These are phyloP conservation scores for Alternaria longipes DNA, from an alignment of 2,329 filamentous ascomycete species.

Conservation along the genomic window DNA sequence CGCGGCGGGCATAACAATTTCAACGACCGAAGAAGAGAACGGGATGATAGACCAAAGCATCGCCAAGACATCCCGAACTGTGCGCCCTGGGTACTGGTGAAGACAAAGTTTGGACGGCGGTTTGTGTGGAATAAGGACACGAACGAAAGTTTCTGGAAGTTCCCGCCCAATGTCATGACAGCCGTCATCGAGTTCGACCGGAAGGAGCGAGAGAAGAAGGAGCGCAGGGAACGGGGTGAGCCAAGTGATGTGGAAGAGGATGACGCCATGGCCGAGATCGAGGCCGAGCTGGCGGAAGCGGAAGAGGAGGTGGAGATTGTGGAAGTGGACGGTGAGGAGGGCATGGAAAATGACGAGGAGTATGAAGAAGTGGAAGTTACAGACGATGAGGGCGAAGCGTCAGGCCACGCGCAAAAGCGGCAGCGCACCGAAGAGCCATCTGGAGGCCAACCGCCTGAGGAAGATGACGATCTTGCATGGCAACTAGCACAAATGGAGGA, in stretches of 20 bases:
- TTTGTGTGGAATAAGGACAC: conserved; percentile 91
- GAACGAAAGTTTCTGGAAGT: conserved; percentile 93
- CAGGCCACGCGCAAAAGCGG: conserved; percentile 58
- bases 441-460: conserved; percentile 70
- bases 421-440: conserved; percentile 57
- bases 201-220: conserved; percentile 75
- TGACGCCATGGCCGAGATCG: conserved; percentile 45
- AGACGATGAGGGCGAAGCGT: conserved; percentile 61
- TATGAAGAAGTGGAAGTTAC: conserved; percentile 82
- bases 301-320: conserved; percentile 46
- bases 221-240: conserved; percentile 59
- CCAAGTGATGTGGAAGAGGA: conserved; percentile 45
- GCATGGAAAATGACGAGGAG: conserved; percentile 69
- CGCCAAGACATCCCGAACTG: conserved; percentile 81
- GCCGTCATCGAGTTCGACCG: conserved; percentile 73
- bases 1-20: conserved; percentile 63
- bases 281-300: conserved; percentile 41
- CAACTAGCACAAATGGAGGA: conserved; percentile 91
- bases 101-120: conserved; percentile 85
- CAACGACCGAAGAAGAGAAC: conserved; percentile 71
- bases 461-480: conserved; percentile 92
- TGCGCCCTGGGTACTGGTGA: conserved; percentile 90
- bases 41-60: conserved; percentile 80
- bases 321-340: conserved; percentile 51
- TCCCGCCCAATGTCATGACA: conserved; percentile 85